Evolutionary conservation across 768 basidiomycete genomes (phyloP).

Genomic region (Rhodotorula kratochvilovae): DNA sequence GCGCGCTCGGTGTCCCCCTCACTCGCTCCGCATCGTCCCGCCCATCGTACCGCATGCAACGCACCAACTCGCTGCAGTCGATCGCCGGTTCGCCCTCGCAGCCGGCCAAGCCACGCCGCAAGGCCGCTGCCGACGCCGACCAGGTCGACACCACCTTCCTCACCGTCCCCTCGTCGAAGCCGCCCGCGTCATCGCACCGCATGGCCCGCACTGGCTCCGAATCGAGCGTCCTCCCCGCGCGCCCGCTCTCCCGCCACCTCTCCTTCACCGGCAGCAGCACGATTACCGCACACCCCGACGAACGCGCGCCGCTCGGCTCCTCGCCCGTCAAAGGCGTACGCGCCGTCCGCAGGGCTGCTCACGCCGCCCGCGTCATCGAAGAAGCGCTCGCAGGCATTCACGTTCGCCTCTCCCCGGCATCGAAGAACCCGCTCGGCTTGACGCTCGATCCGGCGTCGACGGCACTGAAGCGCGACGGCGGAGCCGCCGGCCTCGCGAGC

Average conservation of each 20-base stretch:
- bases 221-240: constrained; percentile 18
- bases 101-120: constrained; percentile 11
- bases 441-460: neutral
- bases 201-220: constrained; percentile 29
- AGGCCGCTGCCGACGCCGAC: neutral
- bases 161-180: neutral
- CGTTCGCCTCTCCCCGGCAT: neutral
- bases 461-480: neutral
- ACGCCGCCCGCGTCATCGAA: constrained; percentile 2
- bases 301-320: neutral
- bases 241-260: constrained; percentile 4
- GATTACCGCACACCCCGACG: neutral
- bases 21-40: neutral
- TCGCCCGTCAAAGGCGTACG: neutral
- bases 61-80: constrained; percentile 32
- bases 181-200: too few species aligned
- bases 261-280: constrained; percentile 6
- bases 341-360: neutral
- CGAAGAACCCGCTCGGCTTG: too few species aligned
- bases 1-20: constrained; percentile 1
- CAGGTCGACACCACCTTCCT: neutral
- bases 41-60: constrained; percentile 17
- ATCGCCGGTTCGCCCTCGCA: constrained; percentile 36
- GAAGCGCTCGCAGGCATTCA: neutral
- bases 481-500: constrained; percentile 17